These are phyloP conservation scores for Vitis hybrid DNA, from an alignment of 177 flowering plant species.

Conservation along the genomic window DNA sequence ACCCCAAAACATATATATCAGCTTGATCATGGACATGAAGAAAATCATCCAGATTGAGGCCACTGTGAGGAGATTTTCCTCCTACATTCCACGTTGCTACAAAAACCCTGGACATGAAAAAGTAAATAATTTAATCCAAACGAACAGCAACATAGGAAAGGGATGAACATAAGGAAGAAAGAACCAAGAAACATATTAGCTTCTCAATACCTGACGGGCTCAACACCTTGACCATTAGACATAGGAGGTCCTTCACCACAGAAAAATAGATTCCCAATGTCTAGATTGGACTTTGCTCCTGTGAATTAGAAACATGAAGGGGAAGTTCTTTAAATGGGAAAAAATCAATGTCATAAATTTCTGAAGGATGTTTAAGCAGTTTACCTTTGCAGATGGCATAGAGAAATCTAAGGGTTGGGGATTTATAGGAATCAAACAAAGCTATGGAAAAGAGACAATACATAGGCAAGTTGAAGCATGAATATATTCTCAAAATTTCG, in stretches of 20 bases:
- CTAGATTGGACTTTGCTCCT: slow-evolving; percentile 23
- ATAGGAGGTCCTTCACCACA: slow-evolving; percentile 7
- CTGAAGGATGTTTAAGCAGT: too few relatives aligned
- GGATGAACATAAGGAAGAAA: not conserved
- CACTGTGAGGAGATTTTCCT: slow-evolving; percentile 62
- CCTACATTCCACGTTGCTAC: slow-evolving; percentile 91
- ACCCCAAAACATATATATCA: slow-evolving; percentile 84
- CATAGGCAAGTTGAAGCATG: slow-evolving; percentile 8
- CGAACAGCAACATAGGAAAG: not conserved
- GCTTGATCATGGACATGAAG: slow-evolving; percentile 49
- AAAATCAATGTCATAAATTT: not conserved
- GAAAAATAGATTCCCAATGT: slow-evolving; percentile 2
- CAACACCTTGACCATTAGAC: slow-evolving; percentile 11
- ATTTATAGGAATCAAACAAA: not conserved
- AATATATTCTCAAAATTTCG: slow-evolving; percentile 26
- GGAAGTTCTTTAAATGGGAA: not conserved
- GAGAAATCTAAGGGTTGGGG: too few relatives aligned
- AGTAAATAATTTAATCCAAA: not conserved
- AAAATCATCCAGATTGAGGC: slow-evolving; percentile 55
- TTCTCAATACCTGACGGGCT: slow-evolving; percentile 27
- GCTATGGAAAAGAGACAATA: not conserved
- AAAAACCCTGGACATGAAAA: slow-evolving; percentile 42
- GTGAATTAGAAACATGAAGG: slow-evolving; percentile 13
- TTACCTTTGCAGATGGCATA: too few relatives aligned
- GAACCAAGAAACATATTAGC: not conserved